phyloP scores from a whole-genome alignment of 495 filamentous ascomycete species.

The Corynascus novoguineensis region DNA sequence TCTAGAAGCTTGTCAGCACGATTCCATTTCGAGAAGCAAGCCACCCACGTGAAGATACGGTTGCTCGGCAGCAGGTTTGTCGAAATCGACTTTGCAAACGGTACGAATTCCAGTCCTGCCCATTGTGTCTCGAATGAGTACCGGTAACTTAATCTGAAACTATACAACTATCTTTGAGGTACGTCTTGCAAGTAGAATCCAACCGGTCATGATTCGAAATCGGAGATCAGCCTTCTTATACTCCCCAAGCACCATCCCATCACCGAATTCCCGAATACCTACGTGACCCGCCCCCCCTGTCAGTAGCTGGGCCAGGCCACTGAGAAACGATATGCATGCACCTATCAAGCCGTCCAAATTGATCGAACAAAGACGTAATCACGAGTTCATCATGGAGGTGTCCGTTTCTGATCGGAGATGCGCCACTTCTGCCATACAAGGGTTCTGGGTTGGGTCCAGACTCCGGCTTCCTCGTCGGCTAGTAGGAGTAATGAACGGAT shows the following conservation, averaged over 20 bases:
- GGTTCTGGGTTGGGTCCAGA: too few relatives aligned
- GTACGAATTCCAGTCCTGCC: slow-evolving; percentile 53
- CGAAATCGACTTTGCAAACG: slow-evolving; percentile 68
- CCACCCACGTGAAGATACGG: slow-evolving; percentile 64
- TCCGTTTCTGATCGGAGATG: background rate
- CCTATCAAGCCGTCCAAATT: background rate
- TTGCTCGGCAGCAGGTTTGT: slow-evolving; percentile 73
- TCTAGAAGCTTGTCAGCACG: slow-evolving; percentile 45
- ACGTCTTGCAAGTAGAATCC: too few relatives aligned
- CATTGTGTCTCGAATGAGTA: slow-evolving; percentile 17
- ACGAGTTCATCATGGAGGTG: background rate
- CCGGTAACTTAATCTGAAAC: too few relatives aligned
- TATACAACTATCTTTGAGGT: too few relatives aligned
- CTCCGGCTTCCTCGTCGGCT: too few relatives aligned
- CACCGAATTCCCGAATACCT: background rate
- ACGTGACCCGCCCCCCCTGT: background rate
- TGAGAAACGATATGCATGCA: background rate
- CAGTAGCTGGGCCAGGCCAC: background rate
- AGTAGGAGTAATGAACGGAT: too few relatives aligned
- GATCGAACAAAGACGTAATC: slow-evolving; percentile 8
- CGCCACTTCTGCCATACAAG: background rate
- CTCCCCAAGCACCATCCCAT: too few relatives aligned
- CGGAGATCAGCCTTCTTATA: too few relatives aligned
- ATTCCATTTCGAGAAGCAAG: background rate
- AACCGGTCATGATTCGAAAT: too few relatives aligned